phyloP scores from a whole-genome alignment of 176 grass and related monocot genomes.

The Raddia guianensis region DNA sequence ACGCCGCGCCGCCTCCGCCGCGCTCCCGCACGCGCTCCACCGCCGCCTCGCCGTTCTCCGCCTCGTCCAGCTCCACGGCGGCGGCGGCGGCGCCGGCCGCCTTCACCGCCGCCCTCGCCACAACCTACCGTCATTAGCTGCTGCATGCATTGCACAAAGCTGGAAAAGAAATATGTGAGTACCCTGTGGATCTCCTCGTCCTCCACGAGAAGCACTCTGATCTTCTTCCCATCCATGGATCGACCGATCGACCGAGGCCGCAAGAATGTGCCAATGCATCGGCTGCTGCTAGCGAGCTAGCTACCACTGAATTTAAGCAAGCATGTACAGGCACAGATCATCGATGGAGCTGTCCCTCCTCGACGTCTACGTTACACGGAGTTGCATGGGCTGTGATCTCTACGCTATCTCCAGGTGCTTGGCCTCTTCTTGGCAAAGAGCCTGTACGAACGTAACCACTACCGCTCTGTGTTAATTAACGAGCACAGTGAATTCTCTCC shows the following conservation, averaged over 20 bases:
- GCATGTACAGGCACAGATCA: background rate
- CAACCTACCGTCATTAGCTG: slow-evolving; percentile 26
- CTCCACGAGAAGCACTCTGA: slow-evolving; percentile 59
- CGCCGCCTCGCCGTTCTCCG: slow-evolving; percentile 48
- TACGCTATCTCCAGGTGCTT: slow-evolving; percentile 38
- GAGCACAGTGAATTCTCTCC: no score
- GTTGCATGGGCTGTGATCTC: slow-evolving; percentile 8
- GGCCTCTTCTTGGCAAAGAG: slow-evolving; percentile 29
- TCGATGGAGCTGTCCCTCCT: background rate
- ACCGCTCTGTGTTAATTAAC: background rate
- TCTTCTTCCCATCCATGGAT: slow-evolving; percentile 15
- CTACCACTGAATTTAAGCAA: background rate
- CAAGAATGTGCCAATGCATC: background rate
- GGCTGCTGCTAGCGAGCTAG: background rate
- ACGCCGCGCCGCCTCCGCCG: background rate
- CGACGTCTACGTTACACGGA: slow-evolving; percentile 6
- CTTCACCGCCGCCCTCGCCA: slow-evolving; percentile 47
- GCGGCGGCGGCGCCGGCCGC: background rate
- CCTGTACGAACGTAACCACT: slow-evolving; percentile 29
- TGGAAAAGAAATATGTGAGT: background rate
- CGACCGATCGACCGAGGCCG: background rate
- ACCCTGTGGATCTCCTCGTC: slow-evolving; percentile 54
- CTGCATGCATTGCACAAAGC: no score
- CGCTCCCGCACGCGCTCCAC: slow-evolving; percentile 46
- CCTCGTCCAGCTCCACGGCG: slow-evolving; percentile 42